phyloP scores from a whole-genome alignment of 2,329 filamentous ascomycete species.

The Podosphaera xanthii region DNA sequence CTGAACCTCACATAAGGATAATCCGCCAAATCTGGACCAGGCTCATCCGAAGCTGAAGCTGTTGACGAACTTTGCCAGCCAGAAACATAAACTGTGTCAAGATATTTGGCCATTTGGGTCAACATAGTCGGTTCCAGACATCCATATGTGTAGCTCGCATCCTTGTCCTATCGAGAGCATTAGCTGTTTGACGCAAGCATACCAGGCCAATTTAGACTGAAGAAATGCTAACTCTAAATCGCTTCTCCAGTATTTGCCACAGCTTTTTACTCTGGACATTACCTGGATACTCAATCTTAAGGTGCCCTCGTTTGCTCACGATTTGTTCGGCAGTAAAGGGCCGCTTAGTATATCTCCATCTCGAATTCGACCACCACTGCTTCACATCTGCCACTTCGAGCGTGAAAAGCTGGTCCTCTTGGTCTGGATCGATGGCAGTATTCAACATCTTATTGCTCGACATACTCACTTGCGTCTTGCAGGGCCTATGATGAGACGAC shows the following conservation, averaged over 20 bases:
- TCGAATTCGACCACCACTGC: constrained; percentile 78
- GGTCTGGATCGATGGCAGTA: constrained; percentile 29
- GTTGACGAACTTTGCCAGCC: constrained; percentile 98
- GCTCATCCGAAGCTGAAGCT: constrained; percentile 83
- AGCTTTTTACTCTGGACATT: constrained; percentile 82
- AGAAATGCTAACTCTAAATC: constrained; percentile 42
- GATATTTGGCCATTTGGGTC: constrained; percentile 97
- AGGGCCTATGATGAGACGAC: too few relatives aligned
- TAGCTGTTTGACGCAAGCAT: not conserved
- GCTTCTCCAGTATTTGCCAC: constrained; percentile 68
- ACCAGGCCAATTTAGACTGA: not conserved
- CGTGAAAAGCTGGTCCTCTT: constrained; percentile 31
- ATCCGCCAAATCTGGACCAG: constrained; percentile 90
- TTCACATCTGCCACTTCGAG: constrained; percentile 74
- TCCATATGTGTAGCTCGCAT: constrained; percentile 86
- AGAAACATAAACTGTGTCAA: constrained; percentile 96
- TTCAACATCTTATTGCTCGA: constrained; percentile 31
- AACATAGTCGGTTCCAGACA: constrained; percentile 96
- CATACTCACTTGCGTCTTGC: constrained; percentile 5
- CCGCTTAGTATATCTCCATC: constrained; percentile 83
- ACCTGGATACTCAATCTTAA: constrained; percentile 81
- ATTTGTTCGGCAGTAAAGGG: constrained; percentile 94
- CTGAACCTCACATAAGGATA: constrained; percentile 56
- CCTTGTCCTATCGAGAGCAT: constrained; percentile 34
- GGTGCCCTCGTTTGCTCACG: constrained; percentile 75